phyloP scores from a whole-genome alignment of 2,329 filamentous ascomycete species.

The Coniochaeta sp. region DNA sequence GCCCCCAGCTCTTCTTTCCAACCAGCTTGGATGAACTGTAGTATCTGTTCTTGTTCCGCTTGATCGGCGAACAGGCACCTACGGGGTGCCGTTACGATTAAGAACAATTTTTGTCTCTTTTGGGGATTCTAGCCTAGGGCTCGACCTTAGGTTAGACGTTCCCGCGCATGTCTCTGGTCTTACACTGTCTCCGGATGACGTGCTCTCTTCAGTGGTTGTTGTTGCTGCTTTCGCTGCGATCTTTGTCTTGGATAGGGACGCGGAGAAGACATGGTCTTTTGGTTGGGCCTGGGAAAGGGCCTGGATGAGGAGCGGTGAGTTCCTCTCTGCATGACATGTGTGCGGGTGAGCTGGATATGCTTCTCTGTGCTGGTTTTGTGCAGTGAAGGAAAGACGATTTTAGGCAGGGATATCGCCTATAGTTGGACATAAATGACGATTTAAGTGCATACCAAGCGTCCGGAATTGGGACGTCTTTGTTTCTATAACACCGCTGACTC shows the following conservation, averaged over 20 bases:
- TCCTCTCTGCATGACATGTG: too few relatives aligned
- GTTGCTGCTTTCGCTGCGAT: background rate
- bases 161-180: background rate
- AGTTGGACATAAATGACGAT: too few relatives aligned
- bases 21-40: slow-evolving; percentile 1
- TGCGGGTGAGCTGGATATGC: too few relatives aligned
- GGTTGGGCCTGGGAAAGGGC: background rate
- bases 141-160: background rate
- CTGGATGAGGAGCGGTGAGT: background rate
- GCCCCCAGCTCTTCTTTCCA: background rate
- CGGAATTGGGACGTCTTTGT: too few relatives aligned
- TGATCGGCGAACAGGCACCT: background rate
- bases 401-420: too few relatives aligned
- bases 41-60: background rate
- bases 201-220: background rate
- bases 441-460: too few relatives aligned
- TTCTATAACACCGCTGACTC: background rate
- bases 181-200: background rate
- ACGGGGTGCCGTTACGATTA: background rate
- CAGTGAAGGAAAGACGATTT: too few relatives aligned
- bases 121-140: background rate
- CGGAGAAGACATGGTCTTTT: background rate
- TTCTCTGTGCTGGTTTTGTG: too few relatives aligned
- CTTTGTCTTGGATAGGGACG: background rate
- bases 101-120: background rate